A percentile compares a stretch with the other conserved stretches of the same genome.
phyloP scores from a whole-genome alignment of 148 eudicot genomes.

The Fagopyrum esculentum region DNA sequence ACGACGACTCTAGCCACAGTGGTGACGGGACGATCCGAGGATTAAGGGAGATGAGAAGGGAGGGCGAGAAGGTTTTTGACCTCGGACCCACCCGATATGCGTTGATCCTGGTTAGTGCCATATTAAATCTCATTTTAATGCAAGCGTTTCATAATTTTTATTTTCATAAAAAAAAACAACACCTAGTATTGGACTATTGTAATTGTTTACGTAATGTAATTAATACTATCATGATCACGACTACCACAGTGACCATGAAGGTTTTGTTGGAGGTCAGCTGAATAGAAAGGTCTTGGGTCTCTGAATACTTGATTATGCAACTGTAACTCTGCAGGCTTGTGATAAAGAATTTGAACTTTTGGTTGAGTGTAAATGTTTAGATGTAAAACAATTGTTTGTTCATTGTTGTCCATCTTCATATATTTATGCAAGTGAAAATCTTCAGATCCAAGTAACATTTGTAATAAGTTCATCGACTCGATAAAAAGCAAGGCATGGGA shows the following conservation, averaged over 20 bases:
- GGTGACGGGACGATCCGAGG: too few species aligned
- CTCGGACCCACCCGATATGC: too few species aligned
- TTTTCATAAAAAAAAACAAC: too few species aligned
- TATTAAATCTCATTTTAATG: too few species aligned
- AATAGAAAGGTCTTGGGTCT: slow-evolving; percentile 57
- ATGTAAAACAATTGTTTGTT: slow-evolving; percentile 4
- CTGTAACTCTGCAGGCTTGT: background rate
- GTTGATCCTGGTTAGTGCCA: too few species aligned
- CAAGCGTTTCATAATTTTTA: too few species aligned
- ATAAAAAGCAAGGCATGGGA: background rate
- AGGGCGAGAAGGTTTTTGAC: too few species aligned
- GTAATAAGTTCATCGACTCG: background rate
- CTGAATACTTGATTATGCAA: slow-evolving; percentile 2
- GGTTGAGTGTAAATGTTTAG: slow-evolving; percentile 9
- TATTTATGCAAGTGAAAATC: background rate
- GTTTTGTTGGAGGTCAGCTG: slow-evolving; percentile 33
- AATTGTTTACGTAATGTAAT: too few species aligned
- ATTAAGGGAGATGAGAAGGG: too few species aligned
- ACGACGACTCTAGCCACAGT: too few species aligned
- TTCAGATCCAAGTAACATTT: background rate
- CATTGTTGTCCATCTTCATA: background rate
- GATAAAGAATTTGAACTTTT: background rate
- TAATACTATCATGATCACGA: slow-evolving; percentile 56
- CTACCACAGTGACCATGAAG: slow-evolving; percentile 22
- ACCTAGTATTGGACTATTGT: too few species aligned